Evolutionary conservation across 495 filamentous ascomycete species (phyloP).

Genomic region (Neurospora terricola): DNA sequence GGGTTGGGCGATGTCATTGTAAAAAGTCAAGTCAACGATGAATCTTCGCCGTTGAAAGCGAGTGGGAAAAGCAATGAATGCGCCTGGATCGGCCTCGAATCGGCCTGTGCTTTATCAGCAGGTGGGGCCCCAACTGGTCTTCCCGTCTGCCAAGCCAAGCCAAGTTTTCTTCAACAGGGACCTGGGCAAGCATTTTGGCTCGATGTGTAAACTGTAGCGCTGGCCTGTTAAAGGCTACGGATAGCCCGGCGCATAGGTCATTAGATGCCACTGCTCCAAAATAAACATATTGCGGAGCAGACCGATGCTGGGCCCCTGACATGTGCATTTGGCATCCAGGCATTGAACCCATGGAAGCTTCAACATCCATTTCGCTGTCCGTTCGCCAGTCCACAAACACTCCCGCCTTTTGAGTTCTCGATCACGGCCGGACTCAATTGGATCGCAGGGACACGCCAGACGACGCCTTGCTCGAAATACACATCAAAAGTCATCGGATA

Average conservation of each 20-base stretch:
- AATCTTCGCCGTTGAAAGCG: background rate
- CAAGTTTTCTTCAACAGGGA: background rate
- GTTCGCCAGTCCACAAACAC: background rate
- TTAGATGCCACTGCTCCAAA: background rate
- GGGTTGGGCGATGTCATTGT: background rate
- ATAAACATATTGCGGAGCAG: background rate
- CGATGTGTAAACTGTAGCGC: background rate
- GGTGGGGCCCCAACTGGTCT: background rate
- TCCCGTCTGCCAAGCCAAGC: background rate
- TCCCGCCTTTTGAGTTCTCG: background rate
- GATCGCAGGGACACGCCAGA: background rate
- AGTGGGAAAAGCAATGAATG: background rate
- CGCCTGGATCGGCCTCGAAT: slow-evolving; percentile 18
- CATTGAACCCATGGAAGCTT: background rate
- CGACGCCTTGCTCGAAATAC: background rate
- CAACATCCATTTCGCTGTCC: background rate
- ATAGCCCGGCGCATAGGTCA: background rate
- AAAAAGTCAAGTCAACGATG: background rate
- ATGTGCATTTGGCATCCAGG: background rate
- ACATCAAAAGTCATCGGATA: background rate
- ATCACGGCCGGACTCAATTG: background rate
- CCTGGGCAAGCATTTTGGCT: background rate
- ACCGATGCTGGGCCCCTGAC: background rate
- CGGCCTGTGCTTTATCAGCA: slow-evolving; percentile 26
- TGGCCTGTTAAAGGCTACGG: background rate